Evolutionary conservation across 805 yeast species (phyloP), one percentile per base, ranked within the genome.

Genomic region (Candida nitratophila): DNA sequence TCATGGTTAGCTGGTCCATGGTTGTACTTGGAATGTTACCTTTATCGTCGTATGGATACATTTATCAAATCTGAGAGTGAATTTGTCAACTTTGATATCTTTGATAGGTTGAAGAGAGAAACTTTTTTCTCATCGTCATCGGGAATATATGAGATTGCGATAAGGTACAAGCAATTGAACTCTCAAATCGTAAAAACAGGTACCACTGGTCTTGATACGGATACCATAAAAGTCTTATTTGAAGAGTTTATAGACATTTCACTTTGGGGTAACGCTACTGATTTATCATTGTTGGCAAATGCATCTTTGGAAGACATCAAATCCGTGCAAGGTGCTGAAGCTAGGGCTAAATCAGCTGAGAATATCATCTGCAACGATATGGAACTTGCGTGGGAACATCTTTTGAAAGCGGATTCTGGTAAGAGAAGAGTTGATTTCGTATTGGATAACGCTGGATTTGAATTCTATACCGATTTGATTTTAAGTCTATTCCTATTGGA

Each of bases 181-280:
- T 53, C 57, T 29, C 63, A 68, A 42, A 52, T 8, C 39, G 43
- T 12, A 26, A 43, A 2, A 47, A 49, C 24, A 6, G 22, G 40
- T 15, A 10, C 42, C 6, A 16, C 36, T 33, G 53, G 57, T 12
- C 5, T 51, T 3, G 75, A 70, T 45, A 47, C 48, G 1, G 79
- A 75, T 4, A 61, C 73, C 0, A 61, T 81, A 49, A 61, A 70
- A 47, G 53, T 83, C 12, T 66, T 88, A 38, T 90, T 89, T 69
- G 76, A 72, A 48, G 99, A 93, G 60, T 85, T 90, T 49, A 65
- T 86, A 37, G 96, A 89, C 59, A 77, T 91, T 44, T 86, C 96
- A 0, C 66, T 93, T 43, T 93, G 99, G 99, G 99, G 99, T 24
- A 93, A 93, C 63, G 97, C 98, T 17, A 87, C 97, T 4, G 99